phyloP scores from a whole-genome alignment of 2,329 filamentous ascomycete species.

The Botrytis byssoidea region DNA sequence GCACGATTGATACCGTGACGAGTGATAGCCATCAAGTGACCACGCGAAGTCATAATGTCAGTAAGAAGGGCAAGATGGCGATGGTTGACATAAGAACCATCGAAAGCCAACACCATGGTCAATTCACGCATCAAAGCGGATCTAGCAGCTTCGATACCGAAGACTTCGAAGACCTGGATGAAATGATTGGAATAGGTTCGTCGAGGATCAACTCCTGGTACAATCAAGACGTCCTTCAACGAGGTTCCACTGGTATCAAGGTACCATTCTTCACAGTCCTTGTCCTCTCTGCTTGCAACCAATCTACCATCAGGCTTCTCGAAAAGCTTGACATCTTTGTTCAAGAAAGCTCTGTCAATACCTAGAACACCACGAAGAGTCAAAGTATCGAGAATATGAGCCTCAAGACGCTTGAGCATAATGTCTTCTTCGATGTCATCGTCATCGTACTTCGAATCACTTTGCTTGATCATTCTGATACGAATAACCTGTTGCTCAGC shows the following conservation, averaged over 20 bases:
- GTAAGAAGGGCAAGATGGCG: constrained; percentile 92
- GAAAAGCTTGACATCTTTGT: constrained; percentile 71
- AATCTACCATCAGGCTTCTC: constrained; percentile 69
- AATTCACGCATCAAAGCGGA: constrained; percentile 83
- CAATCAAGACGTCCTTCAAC: constrained; percentile 76
- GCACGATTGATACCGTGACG: constrained; percentile 98
- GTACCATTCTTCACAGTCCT: constrained; percentile 86
- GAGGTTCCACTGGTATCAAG: constrained; percentile 92
- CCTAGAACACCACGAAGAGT: constrained; percentile 88
- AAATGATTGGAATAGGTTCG: constrained; percentile 95
- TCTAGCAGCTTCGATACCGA: constrained; percentile 93
- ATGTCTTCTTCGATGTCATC: constrained; percentile 79
- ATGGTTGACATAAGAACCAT: constrained; percentile 99
- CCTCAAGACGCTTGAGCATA: constrained; percentile 88
- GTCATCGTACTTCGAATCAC: constrained; percentile 72
- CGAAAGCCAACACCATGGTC: constrained; percentile 91
- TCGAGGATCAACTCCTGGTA: constrained; percentile 82
- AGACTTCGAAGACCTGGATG: constrained; percentile 89
- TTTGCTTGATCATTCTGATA: constrained; percentile 72
- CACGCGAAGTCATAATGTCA: constrained; percentile 96
- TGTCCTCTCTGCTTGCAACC: constrained; percentile 69
- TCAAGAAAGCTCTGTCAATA: constrained; percentile 90
- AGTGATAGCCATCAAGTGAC: constrained; percentile 91
- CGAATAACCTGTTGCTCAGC: constrained; percentile 93
- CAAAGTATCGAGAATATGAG: constrained; percentile 85